Conservation (phyloP, 1,284 basidiomycete genomes). For the Fomitiporia mediterranea region DNA sequence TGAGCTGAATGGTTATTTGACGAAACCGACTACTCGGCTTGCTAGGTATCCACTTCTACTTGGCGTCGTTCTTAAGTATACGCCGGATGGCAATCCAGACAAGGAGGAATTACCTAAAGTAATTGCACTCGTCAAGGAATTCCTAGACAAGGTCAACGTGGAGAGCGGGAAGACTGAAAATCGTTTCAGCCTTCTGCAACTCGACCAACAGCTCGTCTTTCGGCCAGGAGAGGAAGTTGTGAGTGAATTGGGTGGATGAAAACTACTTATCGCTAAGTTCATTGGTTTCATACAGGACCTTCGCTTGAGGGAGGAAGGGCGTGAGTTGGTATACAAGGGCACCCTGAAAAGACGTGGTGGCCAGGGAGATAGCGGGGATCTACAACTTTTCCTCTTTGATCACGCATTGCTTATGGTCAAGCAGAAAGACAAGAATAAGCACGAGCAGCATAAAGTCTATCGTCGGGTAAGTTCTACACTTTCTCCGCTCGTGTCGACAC, state of each 20-base stretch:
- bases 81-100: conserved; percentile 87
- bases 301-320: conserved; percentile 78
- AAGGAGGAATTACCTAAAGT: conserved; percentile 78
- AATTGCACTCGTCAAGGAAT: conserved; percentile 76
- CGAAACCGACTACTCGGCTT: conserved; percentile 95
- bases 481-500: background rate
- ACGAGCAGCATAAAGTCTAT: conserved; percentile 92
- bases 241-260: too few relatives aligned
- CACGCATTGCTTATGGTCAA: conserved; percentile 97
- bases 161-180: conserved; percentile 94
- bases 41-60: conserved; percentile 94
- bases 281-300: conserved; percentile 57
- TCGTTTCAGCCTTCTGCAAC: conserved; percentile 85
- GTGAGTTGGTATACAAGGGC: conserved; percentile 95
- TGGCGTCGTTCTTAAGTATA: conserved; percentile 91
- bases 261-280: background rate
- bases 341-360: conserved; percentile 85
- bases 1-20: conserved; percentile 97
- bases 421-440: conserved; percentile 81
- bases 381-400: conserved; percentile 95
- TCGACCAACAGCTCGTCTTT: conserved; percentile 86
- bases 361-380: conserved; percentile 79
- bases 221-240: conserved; percentile 83
- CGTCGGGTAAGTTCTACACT: conserved; percentile 59
- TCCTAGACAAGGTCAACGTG: conserved; percentile 85